Evolutionary conservation across 2,329 filamentous ascomycete species (phyloP), one percentile per base, ranked within the genome.

Genomic region (Raffaelea arxii): DNA sequence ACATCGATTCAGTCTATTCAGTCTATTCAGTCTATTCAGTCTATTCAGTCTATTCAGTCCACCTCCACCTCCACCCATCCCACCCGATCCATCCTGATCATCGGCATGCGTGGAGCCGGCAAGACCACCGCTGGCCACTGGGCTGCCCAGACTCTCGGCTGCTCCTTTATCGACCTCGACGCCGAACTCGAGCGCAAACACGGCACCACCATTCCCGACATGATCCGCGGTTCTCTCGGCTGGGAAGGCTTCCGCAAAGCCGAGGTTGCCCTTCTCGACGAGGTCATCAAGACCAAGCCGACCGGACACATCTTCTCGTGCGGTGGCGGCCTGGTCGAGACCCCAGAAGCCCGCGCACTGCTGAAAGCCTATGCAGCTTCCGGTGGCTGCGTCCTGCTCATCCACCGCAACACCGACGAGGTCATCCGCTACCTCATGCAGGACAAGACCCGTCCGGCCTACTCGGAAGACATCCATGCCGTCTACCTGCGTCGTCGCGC

Each of bases 31-130:
- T n/a, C n/a, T n/a, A n/a, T n/a, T n/a, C n/a, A n/a, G n/a, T n/a
- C n/a, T n/a, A n/a, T n/a, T n/a, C n/a, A n/a, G n/a, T n/a, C n/a
- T n/a, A n/a, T n/a, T n/a, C n/a, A n/a, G n/a, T 25, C 60, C 61
- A 35, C 58, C 55, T 46, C 49, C 54, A 22, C 47, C 51, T 24
- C 6, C 63, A 55, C 25, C 66, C 62, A 4, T 2, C 9, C 43
- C 5, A 65, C 78, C 55, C 75, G 77, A 41, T 95, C 90, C 0
- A 82, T 97, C 44, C 89, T 96, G 66, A 83, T 98, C 50, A 91
- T 98, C 54, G 92, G 92, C 10, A 98, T 98, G 92, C 81, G 92
- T 54, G 92, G 92, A 47, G 92, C 90, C 36, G 92, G 92, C 23
- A 98, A 98, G 69, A 96, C 92, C 0, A 98, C 92, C 1, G 84